Conservation (phyloP, 1,139 yeast genomes). For the Taphrina communis region DNA sequence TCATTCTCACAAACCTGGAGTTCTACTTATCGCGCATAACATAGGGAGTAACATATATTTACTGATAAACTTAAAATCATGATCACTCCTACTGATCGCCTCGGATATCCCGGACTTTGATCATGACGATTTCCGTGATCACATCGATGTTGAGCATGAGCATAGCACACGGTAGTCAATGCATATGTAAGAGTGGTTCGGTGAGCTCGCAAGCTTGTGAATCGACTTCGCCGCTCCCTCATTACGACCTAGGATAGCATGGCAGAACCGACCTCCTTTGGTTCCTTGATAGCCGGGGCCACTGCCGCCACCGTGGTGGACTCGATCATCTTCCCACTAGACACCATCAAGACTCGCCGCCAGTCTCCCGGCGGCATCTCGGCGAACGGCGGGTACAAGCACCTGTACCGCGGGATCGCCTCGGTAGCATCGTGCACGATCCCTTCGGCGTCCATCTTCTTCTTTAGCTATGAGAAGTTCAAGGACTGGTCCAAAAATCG, state of each 20-base stretch:
- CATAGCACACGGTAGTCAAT: too few relatives aligned
- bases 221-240: not conserved
- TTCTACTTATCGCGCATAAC: too few relatives aligned
- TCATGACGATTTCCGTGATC: not conserved
- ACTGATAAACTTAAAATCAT: too few relatives aligned
- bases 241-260: not conserved
- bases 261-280: slow-evolving; percentile 36
- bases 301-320: slow-evolving; percentile 97
- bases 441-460: slow-evolving; percentile 55
- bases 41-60: too few relatives aligned
- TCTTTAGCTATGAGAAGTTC: slow-evolving; percentile 39
- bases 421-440: slow-evolving; percentile 95
- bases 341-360: slow-evolving; percentile 87
- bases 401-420: slow-evolving; percentile 89
- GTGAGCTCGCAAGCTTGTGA: too few relatives aligned
- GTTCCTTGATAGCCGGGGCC: slow-evolving; percentile 61
- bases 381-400: slow-evolving; percentile 87
- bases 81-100: too few relatives aligned
- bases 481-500: not conserved
- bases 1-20: too few relatives aligned
- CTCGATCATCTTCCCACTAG: slow-evolving; percentile 92
- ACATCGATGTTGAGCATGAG: not conserved
- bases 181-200: too few relatives aligned
- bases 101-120: not conserved
- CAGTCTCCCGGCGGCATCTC: slow-evolving; percentile 96